Evolutionary conservation across 179 eudicot species (phyloP).

Genomic region (Drosera spatulata): DNA sequence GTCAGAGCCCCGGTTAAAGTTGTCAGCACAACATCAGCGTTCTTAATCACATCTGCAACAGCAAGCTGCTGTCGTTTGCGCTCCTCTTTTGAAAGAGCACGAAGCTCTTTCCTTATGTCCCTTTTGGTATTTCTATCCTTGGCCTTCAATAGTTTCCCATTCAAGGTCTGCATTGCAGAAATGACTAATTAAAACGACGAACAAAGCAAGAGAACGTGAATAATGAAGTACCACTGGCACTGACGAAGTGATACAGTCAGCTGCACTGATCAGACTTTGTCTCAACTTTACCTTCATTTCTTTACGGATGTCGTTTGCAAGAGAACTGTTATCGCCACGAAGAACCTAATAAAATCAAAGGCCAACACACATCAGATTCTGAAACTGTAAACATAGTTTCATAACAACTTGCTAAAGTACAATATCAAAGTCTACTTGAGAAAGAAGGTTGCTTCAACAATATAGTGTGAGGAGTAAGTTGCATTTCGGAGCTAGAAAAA

Average conservation of each 20-base stretch:
- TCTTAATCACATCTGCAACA: constrained; percentile 84
- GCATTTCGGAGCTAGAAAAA: too few relatives aligned
- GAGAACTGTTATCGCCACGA: constrained; percentile 90
- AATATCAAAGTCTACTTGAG: too few relatives aligned
- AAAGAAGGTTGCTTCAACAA: too few relatives aligned
- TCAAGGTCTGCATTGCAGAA: constrained; percentile 44
- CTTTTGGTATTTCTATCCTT: constrained; percentile 81
- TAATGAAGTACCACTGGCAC: not conserved
- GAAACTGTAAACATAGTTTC: not conserved
- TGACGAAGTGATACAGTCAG: not conserved
- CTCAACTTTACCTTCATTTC: constrained; percentile 74
- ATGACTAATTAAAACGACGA: not conserved
- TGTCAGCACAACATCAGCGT: constrained; percentile 80
- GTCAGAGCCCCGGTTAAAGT: constrained; percentile 88
- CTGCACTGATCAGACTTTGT: not conserved
- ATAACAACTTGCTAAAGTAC: too few relatives aligned
- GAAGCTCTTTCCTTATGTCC: constrained; percentile 86
- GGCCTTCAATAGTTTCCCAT: constrained; percentile 79
- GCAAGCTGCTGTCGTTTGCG: constrained; percentile 96
- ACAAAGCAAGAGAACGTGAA: not conserved
- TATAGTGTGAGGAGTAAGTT: too few relatives aligned
- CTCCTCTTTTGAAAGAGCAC: constrained; percentile 83
- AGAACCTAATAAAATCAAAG: constrained; percentile 50
- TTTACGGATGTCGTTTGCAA: constrained; percentile 97
- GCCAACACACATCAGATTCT: constrained; percentile 1